These are phyloP conservation scores for Bullera alba DNA, from an alignment of 768 basidiomycete species.

Conservation along the genomic window DNA sequence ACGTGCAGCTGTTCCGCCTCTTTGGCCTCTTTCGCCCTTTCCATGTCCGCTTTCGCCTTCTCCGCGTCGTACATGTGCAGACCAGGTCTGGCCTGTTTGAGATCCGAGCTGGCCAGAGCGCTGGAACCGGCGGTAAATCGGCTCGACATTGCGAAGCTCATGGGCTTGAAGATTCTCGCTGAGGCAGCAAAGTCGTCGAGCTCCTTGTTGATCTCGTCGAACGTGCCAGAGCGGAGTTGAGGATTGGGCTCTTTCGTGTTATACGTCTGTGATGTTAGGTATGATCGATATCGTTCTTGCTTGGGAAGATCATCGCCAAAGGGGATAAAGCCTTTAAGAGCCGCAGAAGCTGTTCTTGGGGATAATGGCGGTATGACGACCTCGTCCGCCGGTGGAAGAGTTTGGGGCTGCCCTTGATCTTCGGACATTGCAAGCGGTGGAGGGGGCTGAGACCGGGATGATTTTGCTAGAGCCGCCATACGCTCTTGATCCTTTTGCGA, in stretches of 20 bases:
- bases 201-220: conserved; percentile 72
- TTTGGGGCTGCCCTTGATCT: conserved; percentile 22
- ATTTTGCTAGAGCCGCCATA: conserved; percentile 48
- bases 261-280: conserved; percentile 64
- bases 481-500: conserved; percentile 87
- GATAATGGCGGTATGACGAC: conserved; percentile 59
- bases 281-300: conserved; percentile 76
- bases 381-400: conserved; percentile 44
- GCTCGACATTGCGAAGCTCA: conserved; percentile 84
- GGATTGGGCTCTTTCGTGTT: conserved; percentile 50
- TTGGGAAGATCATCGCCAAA: conserved; percentile 63
- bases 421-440: conserved; percentile 9
- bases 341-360: conserved; percentile 74
- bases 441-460: conserved; percentile 4
- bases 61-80: conserved; percentile 48
- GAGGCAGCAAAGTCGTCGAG: conserved; percentile 78
- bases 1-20: conserved; percentile 49
- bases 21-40: conserved; percentile 49
- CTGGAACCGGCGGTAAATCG: conserved; percentile 79
- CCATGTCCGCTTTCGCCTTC: conserved; percentile 44
- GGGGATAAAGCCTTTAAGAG: conserved; percentile 81
- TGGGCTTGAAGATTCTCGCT: conserved; percentile 82
- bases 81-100: conserved; percentile 46
- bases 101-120: conserved; percentile 35
- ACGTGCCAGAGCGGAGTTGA: conserved; percentile 55